Evolutionary conservation across 768 basidiomycete species (phyloP).

Genomic region (Mycena leptocephala): DNA sequence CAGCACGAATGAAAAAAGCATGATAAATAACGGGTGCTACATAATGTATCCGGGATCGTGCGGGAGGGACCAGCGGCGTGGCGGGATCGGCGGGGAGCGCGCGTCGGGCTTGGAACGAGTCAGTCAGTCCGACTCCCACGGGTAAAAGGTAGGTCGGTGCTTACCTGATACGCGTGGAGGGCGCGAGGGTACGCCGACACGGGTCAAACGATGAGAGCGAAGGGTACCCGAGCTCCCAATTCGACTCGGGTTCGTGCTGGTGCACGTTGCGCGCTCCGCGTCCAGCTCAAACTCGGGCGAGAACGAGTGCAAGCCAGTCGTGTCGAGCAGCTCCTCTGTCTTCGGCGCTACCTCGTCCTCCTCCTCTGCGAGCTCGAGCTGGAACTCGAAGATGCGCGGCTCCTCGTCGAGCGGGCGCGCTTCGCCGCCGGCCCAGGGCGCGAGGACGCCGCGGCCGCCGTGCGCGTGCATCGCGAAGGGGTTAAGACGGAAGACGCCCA

Average conservation of each 20-base stretch:
- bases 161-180: constrained; percentile 16
- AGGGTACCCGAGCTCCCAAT: constrained; percentile 35
- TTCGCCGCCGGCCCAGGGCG: constrained; percentile 63
- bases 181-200: constrained; percentile 29
- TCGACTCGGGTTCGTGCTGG: constrained; percentile 18
- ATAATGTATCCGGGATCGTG: neutral
- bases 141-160: neutral
- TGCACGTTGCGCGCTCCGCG: constrained; percentile 15
- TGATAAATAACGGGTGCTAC: constrained; percentile 20
- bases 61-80: constrained; percentile 26
- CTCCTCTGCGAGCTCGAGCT: constrained; percentile 55
- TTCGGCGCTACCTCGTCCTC: constrained; percentile 16
- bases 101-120: neutral
- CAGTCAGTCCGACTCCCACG: neutral
- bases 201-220: constrained; percentile 23
- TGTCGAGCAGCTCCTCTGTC: constrained; percentile 9
- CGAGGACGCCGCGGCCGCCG: constrained; percentile 55
- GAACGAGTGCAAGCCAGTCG: constrained; percentile 50
- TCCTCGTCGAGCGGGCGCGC: constrained; percentile 74
- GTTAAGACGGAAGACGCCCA: constrained; percentile 85
- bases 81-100: neutral
- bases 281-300: constrained; percentile 58
- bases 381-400: constrained; percentile 78
- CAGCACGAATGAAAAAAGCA: neutral
- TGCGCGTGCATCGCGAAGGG: constrained; percentile 81